These are phyloP conservation scores for Neurospora cerealis DNA, from an alignment of 495 filamentous ascomycete genomes.

Conservation along the genomic window DNA sequence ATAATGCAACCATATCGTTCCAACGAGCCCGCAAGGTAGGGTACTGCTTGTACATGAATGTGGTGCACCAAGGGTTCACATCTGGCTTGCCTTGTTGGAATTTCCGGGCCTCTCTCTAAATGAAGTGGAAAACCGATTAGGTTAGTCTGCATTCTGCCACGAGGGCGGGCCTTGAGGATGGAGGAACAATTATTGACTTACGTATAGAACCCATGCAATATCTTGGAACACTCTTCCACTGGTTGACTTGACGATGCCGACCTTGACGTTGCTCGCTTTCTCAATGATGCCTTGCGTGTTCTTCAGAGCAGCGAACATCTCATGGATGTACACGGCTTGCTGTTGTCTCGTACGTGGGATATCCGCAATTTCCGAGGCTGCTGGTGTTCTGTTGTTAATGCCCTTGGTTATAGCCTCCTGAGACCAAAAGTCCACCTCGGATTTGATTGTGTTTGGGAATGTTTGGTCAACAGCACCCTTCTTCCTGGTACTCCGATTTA, in stretches of 20 bases:
- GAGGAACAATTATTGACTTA: not conserved
- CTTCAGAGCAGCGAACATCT: not conserved
- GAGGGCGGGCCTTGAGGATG: not conserved
- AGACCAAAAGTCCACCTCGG: not conserved
- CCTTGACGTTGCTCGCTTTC: not conserved
- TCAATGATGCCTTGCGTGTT: not conserved
- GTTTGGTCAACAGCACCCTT: not conserved
- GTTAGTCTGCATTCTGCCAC: not conserved
- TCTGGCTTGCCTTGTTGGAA: not conserved
- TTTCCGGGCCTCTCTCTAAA: not conserved
- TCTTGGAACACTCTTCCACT: not conserved
- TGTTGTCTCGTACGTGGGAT: not conserved
- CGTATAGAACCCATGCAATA: not conserved
- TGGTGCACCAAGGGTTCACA: not conserved
- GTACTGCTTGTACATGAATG: not conserved
- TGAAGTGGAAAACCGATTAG: not conserved
- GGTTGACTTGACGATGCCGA: not conserved
- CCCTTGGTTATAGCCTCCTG: not conserved
- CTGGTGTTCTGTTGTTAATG: not conserved
- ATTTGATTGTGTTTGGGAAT: not conserved
- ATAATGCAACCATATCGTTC: not conserved
- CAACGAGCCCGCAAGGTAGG: not conserved
- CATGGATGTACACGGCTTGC: not conserved
- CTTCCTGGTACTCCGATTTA: not conserved
- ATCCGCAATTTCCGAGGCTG: not conserved